Evolutionary conservation across 768 basidiomycete genomes (phyloP).

Genomic region (Hygrophoropsis aurantiaca): DNA sequence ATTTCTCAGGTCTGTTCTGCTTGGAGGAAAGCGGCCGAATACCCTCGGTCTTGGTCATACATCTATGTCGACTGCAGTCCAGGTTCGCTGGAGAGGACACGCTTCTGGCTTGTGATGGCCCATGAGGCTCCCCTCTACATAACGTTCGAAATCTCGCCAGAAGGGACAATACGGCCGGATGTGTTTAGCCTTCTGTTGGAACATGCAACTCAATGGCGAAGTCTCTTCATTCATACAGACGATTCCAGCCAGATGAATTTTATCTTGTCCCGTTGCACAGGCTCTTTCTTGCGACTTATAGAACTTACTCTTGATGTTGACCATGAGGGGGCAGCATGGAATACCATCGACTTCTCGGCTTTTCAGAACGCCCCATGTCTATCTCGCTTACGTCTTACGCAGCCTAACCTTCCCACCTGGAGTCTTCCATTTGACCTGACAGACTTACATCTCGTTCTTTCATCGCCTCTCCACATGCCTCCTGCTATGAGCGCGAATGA

Average conservation of each 20-base stretch:
- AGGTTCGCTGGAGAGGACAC: conserved; percentile 40
- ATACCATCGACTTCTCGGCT: conserved; percentile 26
- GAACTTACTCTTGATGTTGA: conserved; percentile 31
- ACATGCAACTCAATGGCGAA: conserved; percentile 44
- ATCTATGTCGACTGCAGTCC: conserved; percentile 51
- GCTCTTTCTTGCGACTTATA: conserved; percentile 36
- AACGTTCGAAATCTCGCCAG: conserved; percentile 38
- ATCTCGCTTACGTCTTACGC: conserved; percentile 30
- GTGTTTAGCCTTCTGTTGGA: conserved; percentile 41
- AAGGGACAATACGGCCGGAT: conserved; percentile 28
- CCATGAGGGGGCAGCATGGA: conserved; percentile 20
- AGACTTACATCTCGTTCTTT: conserved; percentile 33
- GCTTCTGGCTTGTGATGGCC: conserved; percentile 52
- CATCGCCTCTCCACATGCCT: conserved; percentile 14
- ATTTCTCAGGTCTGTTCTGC: conserved; percentile 58
- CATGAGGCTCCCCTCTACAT: conserved; percentile 43
- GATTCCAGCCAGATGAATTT: conserved; percentile 37
- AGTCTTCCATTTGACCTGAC: conserved; percentile 35
- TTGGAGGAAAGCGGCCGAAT: conserved; percentile 54
- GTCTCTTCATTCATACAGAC: conserved; percentile 39
- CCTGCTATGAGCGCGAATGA: conserved; percentile 21
- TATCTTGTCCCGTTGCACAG: conserved; percentile 37
- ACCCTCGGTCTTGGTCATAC: conserved; percentile 58
- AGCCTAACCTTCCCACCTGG: conserved; percentile 35
- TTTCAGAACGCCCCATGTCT: conserved; percentile 36